A percentile compares a stretch with the other conserved stretches of the same genome.
Evolutionary conservation across 495 filamentous ascomycete genomes (phyloP).

Genomic region (Rostrohypoxylon terebratum): DNA sequence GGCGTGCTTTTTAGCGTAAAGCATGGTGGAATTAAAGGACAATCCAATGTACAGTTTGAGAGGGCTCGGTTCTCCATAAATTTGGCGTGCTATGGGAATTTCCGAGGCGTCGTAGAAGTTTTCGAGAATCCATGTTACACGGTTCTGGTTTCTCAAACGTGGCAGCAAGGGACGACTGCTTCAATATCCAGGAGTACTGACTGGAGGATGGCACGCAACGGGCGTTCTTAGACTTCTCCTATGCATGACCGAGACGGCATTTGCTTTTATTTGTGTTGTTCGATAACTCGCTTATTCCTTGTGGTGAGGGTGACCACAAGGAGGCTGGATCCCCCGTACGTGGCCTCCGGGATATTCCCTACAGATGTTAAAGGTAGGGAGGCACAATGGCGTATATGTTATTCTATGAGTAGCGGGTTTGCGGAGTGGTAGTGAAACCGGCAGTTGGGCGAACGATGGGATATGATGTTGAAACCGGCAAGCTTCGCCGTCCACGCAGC

Average conservation of each 20-base stretch:
- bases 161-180: conserved; percentile 37
- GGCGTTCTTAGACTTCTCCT: conserved; percentile 60
- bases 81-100: conserved; percentile 39
- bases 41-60: conserved; percentile 35
- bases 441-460: conserved; percentile 42
- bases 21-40: conserved; percentile 35
- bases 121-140: conserved; percentile 20
- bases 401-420: conserved; percentile 47
- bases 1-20: conserved; percentile 33
- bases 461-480: conserved; percentile 47
- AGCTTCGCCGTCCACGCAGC: conserved; percentile 38
- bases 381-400: conserved; percentile 56
- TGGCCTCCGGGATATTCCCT: conserved; percentile 50
- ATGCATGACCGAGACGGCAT: conserved; percentile 60
- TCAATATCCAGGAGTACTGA: conserved; percentile 34
- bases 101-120: conserved; percentile 31
- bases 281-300: conserved; percentile 54
- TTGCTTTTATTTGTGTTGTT: conserved; percentile 54
- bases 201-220: conserved; percentile 44
- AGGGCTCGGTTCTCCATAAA: conserved; percentile 28
- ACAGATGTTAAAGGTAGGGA: conserved; percentile 48
- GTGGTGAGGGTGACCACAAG: conserved; percentile 56
- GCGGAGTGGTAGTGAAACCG: conserved; percentile 34
- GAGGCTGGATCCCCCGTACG: conserved; percentile 49
- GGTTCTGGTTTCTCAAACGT: conserved; percentile 33